phyloP scores from a whole-genome alignment of 768 basidiomycete species.

The Naematelia aurantialba region DNA sequence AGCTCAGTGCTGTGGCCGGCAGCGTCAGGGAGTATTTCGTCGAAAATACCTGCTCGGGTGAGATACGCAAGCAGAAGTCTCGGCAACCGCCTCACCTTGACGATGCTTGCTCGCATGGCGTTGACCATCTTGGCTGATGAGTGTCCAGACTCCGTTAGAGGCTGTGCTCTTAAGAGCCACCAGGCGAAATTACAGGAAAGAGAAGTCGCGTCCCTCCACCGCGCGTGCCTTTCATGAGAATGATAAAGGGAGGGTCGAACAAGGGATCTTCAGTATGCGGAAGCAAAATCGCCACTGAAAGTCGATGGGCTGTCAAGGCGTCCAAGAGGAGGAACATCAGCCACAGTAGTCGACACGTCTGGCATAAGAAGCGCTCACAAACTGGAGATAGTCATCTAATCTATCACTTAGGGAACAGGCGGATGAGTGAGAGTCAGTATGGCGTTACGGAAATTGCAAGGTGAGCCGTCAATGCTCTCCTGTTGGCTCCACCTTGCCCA shows the following conservation, averaged over 20 bases:
- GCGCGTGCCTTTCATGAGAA: neutral
- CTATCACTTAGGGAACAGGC: neutral
- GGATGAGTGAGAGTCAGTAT: conserved; percentile 14
- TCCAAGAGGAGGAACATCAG: too few species aligned
- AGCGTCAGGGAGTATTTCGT: conserved; percentile 49
- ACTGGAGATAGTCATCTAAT: neutral
- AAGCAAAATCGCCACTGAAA: neutral
- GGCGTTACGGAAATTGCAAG: conserved; percentile 39
- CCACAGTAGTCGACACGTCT: too few species aligned
- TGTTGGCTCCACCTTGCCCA: neutral
- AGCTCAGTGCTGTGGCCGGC: conserved; percentile 41
- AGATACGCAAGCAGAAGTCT: conserved; percentile 1
- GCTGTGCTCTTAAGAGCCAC: too few species aligned
- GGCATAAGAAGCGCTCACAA: too few species aligned
- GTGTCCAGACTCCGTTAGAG: too few species aligned
- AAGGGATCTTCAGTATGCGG: neutral
- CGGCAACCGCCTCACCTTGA: conserved; percentile 32
- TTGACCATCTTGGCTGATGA: conserved; percentile 32
- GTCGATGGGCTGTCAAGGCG: too few species aligned
- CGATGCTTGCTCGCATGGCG: conserved; percentile 38
- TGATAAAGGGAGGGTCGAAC: neutral
- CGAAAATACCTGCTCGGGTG: conserved; percentile 42
- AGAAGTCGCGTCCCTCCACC: conserved; percentile 12
- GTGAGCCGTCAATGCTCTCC: conserved; percentile 12
- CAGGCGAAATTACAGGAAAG: too few species aligned